Percentiles rank a stretch among this genome's conserved stretches.
phyloP scores from a whole-genome alignment of 2,329 filamentous ascomycete genomes.

The Penicillium glabrum region DNA sequence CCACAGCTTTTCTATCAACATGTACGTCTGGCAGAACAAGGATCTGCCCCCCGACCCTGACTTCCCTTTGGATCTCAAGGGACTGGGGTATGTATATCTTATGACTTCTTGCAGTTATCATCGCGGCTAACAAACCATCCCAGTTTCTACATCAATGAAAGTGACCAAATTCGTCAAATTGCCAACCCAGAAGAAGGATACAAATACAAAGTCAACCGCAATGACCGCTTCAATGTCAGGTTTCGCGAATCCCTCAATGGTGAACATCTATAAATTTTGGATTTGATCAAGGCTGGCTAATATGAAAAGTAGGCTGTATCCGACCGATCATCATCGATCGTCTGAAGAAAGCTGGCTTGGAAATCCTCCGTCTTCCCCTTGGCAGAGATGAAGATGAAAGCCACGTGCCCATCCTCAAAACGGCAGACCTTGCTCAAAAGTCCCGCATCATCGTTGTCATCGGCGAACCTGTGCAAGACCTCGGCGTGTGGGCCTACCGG shows the following conservation, averaged over 20 bases:
- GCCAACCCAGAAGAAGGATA: slow-evolving; percentile 68
- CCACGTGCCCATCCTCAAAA: slow-evolving; percentile 69
- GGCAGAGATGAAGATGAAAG: slow-evolving; percentile 44
- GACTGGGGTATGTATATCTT: slow-evolving; percentile 64
- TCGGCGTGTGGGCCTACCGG: slow-evolving; percentile 73
- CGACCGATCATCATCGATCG: slow-evolving; percentile 62
- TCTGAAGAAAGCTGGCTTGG: slow-evolving; percentile 61
- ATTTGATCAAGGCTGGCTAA: not conserved
- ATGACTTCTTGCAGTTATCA: not conserved
- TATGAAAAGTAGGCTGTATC: slow-evolving; percentile 48
- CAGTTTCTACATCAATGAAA: slow-evolving; percentile 76
- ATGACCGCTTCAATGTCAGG: slow-evolving; percentile 73
- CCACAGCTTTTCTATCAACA: slow-evolving; percentile 39
- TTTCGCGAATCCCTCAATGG: slow-evolving; percentile 74
- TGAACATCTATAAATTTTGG: slow-evolving; percentile 31
- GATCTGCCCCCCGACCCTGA: slow-evolving; percentile 69
- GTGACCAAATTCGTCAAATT: slow-evolving; percentile 73
- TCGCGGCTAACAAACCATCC: not conserved
- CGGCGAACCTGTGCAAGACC: slow-evolving; percentile 68
- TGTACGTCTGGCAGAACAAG: slow-evolving; percentile 73
- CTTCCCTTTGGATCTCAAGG: slow-evolving; percentile 65
- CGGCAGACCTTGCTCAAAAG: slow-evolving; percentile 54
- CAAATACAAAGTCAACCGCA: slow-evolving; percentile 71
- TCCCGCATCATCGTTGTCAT: slow-evolving; percentile 71
- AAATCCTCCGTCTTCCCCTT: slow-evolving; percentile 60